phyloP scores from a whole-genome alignment of 176 grass and related monocot species.

The Urochloa ruziziensis region DNA sequence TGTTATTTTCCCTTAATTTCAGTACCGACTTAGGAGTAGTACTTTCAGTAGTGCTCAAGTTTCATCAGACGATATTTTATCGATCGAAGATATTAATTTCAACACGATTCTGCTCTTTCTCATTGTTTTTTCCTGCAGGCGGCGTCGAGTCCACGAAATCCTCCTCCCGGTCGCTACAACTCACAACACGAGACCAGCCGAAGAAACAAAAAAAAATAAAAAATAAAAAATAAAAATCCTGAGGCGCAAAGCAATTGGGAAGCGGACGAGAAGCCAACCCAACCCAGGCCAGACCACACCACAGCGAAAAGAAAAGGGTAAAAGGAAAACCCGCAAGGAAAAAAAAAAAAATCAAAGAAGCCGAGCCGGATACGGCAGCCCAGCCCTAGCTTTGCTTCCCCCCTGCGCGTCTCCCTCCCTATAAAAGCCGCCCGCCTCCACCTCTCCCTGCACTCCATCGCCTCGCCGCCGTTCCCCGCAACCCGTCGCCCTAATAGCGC shows the following conservation, averaged over 20 bases:
- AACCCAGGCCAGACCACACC: neutral
- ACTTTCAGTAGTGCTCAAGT: neutral
- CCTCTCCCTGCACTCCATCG: neutral
- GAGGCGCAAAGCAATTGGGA: neutral
- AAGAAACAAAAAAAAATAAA: neutral
- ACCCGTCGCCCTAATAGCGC: neutral
- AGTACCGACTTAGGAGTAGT: neutral
- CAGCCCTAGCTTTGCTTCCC: constrained; percentile 8
- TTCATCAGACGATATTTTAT: neutral
- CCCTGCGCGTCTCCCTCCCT: neutral
- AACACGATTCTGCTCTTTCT: neutral
- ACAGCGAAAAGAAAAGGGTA: neutral
- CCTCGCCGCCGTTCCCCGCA: constrained; percentile 19
- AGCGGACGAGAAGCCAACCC: constrained; percentile 18
- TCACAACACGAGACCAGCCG: neutral
- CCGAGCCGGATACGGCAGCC: constrained; percentile 25
- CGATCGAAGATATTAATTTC: neutral
- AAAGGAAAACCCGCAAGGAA: neutral
- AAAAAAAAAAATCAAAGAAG: neutral
- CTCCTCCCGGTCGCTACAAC: neutral
- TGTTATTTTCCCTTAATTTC: neutral
- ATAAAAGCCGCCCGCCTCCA: neutral
- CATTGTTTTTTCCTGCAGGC: neutral
- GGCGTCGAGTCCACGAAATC: neutral
- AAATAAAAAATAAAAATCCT: neutral